Percentiles rank a stretch among this genome's conserved stretches.
Evolutionary conservation across 2,329 filamentous ascomycete genomes (phyloP).

Genomic region (Hymenoscyphus infarciens): DNA sequence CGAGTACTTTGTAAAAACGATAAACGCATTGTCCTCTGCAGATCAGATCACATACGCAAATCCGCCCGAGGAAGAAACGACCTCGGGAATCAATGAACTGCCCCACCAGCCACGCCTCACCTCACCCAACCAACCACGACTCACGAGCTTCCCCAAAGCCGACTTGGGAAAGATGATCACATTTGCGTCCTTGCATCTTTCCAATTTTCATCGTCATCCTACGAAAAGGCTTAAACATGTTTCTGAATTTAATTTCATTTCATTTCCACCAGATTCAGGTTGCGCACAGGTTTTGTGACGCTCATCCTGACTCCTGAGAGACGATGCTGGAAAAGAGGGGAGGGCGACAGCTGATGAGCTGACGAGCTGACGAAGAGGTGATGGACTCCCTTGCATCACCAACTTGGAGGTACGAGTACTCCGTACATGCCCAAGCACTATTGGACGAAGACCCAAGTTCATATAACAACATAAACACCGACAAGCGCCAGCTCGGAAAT

Average conservation of each 20-base stretch:
- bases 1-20: no score
- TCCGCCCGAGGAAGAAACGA: background rate
- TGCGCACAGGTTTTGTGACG: background rate
- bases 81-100: background rate
- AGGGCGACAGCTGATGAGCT: background rate
- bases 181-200: background rate
- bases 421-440: background rate
- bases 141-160: background rate
- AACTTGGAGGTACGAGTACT: background rate
- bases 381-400: background rate
- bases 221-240: background rate
- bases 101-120: background rate
- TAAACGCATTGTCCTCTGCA: background rate
- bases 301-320: background rate
- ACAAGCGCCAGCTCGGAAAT: background rate
- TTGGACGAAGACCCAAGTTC: background rate
- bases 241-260: no score
- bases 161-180: background rate
- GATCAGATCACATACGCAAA: background rate
- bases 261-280: background rate
- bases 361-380: background rate
- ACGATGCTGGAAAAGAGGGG: background rate
- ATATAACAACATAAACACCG: conserved; percentile 1
- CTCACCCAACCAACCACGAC: no score
- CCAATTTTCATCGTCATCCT: background rate